A percentile compares a stretch with the other conserved stretches of the same genome.
These are phyloP conservation scores for Paraconiothyrium sp. DNA, from an alignment of 2,329 filamentous ascomycete species.

Conservation along the genomic window DNA sequence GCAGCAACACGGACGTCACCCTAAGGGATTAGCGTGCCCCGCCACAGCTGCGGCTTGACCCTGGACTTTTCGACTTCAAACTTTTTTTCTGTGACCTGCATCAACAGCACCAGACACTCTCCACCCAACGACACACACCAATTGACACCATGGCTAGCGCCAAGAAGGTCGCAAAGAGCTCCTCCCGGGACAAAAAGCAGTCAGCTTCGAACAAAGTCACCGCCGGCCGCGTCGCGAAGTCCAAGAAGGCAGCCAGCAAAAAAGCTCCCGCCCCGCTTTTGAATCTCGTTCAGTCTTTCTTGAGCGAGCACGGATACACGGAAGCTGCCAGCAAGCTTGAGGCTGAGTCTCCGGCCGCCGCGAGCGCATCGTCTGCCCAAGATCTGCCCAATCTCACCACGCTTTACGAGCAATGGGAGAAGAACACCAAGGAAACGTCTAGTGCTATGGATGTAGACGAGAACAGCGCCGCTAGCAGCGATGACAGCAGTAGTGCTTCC, in stretches of 20 bases:
- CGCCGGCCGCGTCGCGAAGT: conserved; percentile 17
- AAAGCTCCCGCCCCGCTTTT: conserved; percentile 35
- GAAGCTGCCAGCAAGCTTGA: conserved; percentile 41
- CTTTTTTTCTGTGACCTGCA: conserved; percentile 30
- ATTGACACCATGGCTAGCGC: conserved; percentile 37
- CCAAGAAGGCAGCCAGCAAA: conserved; percentile 15
- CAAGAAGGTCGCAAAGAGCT: conserved; percentile 30
- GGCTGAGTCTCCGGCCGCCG: conserved; percentile 26
- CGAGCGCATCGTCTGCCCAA: conserved; percentile 18
- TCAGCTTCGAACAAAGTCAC: conserved; percentile 19
- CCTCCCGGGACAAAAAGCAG: conserved; percentile 31
- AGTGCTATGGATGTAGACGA: conserved; percentile 45
- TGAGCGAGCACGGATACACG: conserved; percentile 45
- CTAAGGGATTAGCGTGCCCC: conserved; percentile 19
- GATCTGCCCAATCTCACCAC: conserved; percentile 32
- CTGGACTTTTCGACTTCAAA: conserved; percentile 21
- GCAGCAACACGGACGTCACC: conserved; percentile 5
- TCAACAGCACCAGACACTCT: conserved; percentile 13
- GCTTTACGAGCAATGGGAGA: conserved; percentile 43
- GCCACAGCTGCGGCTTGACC: conserved; percentile 23
- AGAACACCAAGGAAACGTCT: conserved; percentile 26
- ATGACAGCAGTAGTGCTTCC: conserved; percentile 34
- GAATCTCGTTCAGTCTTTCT: conserved; percentile 46
- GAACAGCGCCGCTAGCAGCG: conserved; percentile 34
- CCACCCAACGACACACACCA: conserved; percentile 11